Base-by-base conservation (phyloP, 257 asterid genomes). In the Ballota nigra region DNA sequence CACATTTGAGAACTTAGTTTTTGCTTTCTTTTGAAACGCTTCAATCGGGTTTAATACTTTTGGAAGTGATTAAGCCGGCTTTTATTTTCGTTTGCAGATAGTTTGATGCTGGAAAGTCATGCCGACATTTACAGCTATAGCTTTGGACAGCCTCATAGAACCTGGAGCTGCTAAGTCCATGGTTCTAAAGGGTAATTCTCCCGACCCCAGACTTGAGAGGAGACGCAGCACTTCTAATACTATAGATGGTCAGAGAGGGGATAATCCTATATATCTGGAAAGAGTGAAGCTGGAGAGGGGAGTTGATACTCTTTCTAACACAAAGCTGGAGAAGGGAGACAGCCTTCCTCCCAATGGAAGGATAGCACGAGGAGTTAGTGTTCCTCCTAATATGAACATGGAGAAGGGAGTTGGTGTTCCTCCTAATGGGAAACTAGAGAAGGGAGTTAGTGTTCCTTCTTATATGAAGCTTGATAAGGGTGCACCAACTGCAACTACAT, bases 61-160 rank as follows among this genome's bases (percentile, higher is more conserved):
- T 53, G 22, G 19, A 15, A 51, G 59, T 62, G 64, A 70, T 51
- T 79, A 41, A 65, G 13, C 45, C 33, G 43, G 31, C 19, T 16
- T 69, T 69, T 36, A 40, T 55, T 69, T 66, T 63, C 49, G 65
- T 76, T 49, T 66, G 75, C 84, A 86, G 91, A 73, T 84, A 74
- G 78, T 55, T 71, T 88, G 83, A 84, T 82, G 85, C 85, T 70
- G 71, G 71, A 71, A 59, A 85, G 83, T 70, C 87, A 92, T 95
- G 99, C 92, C 96, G 72, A 82, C 95, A 1, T 83, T 83, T 80
- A 82, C 99, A 67, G 93, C 99, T 57, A 58, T 88, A 77, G 87
- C 97, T 64, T 75, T 95, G 47, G 99, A 92, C 80, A 88, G 95
- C 60, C 79, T 95, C 40, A 83, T 92, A 68, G 99, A 89, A 79